Evolutionary conservation across 345 rosid genomes (phyloP), one percentile per base, ranked within the genome.

Genomic region (Boechera divaricarpa): DNA sequence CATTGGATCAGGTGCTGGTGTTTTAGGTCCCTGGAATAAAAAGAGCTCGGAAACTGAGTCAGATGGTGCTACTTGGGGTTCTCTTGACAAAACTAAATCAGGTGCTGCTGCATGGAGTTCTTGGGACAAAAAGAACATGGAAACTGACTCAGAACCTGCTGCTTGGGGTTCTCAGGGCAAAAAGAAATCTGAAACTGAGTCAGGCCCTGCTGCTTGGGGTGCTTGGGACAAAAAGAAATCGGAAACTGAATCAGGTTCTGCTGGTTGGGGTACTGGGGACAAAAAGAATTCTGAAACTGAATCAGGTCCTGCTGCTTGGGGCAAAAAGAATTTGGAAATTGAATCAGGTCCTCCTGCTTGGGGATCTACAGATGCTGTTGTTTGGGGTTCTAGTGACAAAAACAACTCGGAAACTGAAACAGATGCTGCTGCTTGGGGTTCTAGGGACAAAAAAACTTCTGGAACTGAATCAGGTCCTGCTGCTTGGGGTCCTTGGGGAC

Each of bases 401-500:
- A 47, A 60, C 7, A 48, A 41, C n/a, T 8, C 62, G 1, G 69
- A 48, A 49, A 45, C 57, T 60, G 80, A 64, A 58, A 10, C 54
- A 69, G 38, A 28, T 28, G 29, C 29, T 54, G 36, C 72, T 66
- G 64, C 6, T 26, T 42, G 73, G 68, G 53, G 66, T 60, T 18
- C 32, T 9, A 29, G 28, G 59, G 12, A 21, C 12, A 53, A 70
- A 53, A 47, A 60, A 7, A 48, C 42, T 26, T 8, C 62, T 2
- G 69, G 36, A 49, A 45, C 57, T 60, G 76, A 64, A 58, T 15
- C 54, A 69, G 38, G 21, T 54, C 32, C 67, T 29, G 73, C 59
- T 39, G 83, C 81, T 54, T 85, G 87, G 52, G 79, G 83, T 39
- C 77, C 81, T 48, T 85, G 87, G 52, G 80, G 84, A 63, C 87